phyloP scores from a whole-genome alignment of 164 flowering plant genomes.

The Pachysandra terminalis region DNA sequence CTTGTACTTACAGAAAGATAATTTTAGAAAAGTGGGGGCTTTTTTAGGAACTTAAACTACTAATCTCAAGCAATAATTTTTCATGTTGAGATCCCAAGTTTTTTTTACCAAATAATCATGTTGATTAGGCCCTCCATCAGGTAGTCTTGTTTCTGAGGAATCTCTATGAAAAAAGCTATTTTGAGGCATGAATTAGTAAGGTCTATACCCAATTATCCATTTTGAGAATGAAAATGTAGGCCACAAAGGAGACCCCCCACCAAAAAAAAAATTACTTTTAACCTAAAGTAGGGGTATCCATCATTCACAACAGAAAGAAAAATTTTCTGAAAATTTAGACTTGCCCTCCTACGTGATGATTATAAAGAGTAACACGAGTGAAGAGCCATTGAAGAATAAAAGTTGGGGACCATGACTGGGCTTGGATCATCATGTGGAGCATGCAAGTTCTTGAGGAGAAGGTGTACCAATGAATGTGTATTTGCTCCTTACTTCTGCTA shows the following conservation, averaged over 20 bases:
- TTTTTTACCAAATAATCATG: too few relatives aligned
- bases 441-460: conserved; percentile 53
- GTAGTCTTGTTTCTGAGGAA: conserved; percentile 9
- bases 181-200: conserved; percentile 29
- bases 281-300: conserved; percentile 30
- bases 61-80: too few relatives aligned
- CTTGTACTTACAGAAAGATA: conserved; percentile 1
- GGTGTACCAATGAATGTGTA: conserved; percentile 50
- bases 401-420: conserved; percentile 23
- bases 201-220: conserved; percentile 34
- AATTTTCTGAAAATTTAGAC: conserved; percentile 9
- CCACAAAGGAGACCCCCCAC: conserved; percentile 66
- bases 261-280: conserved; percentile 34
- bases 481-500: conserved; percentile 73
- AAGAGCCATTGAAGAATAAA: background rate
- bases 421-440: conserved; percentile 34
- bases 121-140: conserved; percentile 17
- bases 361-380: conserved; percentile 26
- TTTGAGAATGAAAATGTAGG: conserved; percentile 46
- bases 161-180: conserved; percentile 19
- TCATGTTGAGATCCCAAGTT: conserved; percentile 17
- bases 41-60: background rate
- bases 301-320: conserved; percentile 13
- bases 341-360: background rate
- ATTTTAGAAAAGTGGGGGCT: background rate